phyloP scores from a whole-genome alignment of 129 eudicot species.

The Artemisia tridentata region DNA sequence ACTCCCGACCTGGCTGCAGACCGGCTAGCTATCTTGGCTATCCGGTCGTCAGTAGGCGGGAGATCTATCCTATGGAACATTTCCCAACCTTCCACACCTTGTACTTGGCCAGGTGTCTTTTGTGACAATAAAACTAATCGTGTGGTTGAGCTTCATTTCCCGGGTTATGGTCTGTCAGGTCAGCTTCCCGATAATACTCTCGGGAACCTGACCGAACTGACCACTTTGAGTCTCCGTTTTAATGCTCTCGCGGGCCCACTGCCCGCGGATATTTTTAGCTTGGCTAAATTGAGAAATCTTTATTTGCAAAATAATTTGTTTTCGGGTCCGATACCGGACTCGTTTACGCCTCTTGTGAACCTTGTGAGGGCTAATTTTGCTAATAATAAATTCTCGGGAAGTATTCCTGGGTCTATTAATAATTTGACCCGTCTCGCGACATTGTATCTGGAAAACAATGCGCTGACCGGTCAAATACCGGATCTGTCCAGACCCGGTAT shows the following conservation, averaged over 20 bases:
- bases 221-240: constrained; percentile 69
- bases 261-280: constrained; percentile 48
- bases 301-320: constrained; percentile 64
- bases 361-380: constrained; percentile 61
- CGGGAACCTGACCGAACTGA: constrained; percentile 53
- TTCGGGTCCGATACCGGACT: constrained; percentile 58
- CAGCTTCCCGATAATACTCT: constrained; percentile 49
- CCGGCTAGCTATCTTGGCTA: constrained; percentile 55
- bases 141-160: constrained; percentile 68
- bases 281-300: constrained; percentile 50
- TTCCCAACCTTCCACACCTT: constrained; percentile 53
- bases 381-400: constrained; percentile 60
- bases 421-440: constrained; percentile 62
- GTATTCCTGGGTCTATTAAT: constrained; percentile 36
- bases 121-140: constrained; percentile 54
- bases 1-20: constrained; percentile 55
- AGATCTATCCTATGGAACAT: constrained; percentile 72
- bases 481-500: constrained; percentile 45
- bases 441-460: constrained; percentile 54
- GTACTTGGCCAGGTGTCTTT: constrained; percentile 65
- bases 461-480: constrained; percentile 56
- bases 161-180: constrained; percentile 79
- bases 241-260: constrained; percentile 62
- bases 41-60: constrained; percentile 77
- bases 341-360: constrained; percentile 33